phyloP scores from a whole-genome alignment of 371 early-diverging fungal species.

The Rhizopus microsporus region DNA sequence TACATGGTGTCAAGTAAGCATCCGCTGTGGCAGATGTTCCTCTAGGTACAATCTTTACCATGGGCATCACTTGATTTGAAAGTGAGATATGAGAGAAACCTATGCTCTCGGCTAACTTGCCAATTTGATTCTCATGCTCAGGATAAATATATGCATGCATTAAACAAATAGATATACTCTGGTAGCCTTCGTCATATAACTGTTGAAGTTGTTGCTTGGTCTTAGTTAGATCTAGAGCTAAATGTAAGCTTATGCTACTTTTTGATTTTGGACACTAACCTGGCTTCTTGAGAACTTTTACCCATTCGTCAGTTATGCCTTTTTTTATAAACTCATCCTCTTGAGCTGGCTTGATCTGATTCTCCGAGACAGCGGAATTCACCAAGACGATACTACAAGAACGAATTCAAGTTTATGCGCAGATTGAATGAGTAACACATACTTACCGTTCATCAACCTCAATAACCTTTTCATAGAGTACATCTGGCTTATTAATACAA shows the following conservation, averaged over 20 bases:
- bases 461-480: slow-evolving; percentile 83
- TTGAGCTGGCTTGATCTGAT: slow-evolving; percentile 38
- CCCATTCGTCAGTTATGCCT: slow-evolving; percentile 88
- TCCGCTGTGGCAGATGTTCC: slow-evolving; percentile 91
- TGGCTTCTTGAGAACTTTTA: slow-evolving; percentile 69
- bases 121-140: slow-evolving; percentile 80
- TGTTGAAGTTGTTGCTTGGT: slow-evolving; percentile 48
- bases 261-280: slow-evolving; percentile 40
- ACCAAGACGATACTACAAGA: slow-evolving; percentile 67
- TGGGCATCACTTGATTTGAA: slow-evolving; percentile 85
- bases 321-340: slow-evolving; percentile 40
- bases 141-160: slow-evolving; percentile 92
- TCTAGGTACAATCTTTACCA: slow-evolving; percentile 94
- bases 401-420: background rate
- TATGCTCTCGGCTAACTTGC: slow-evolving; percentile 66
- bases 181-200: slow-evolving; percentile 73
- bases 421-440: background rate
- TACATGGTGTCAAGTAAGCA: slow-evolving; percentile 92
- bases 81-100: slow-evolving; percentile 87
- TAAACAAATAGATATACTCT: slow-evolving; percentile 87
- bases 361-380: slow-evolving; percentile 65
- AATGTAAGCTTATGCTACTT: background rate
- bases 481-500: slow-evolving; percentile 76
- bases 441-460: slow-evolving; percentile 89
- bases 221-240: slow-evolving; percentile 46